Evolutionary conservation across 1,284 basidiomycete species (phyloP).

Genomic region (Crocinoboletus sp.): DNA sequence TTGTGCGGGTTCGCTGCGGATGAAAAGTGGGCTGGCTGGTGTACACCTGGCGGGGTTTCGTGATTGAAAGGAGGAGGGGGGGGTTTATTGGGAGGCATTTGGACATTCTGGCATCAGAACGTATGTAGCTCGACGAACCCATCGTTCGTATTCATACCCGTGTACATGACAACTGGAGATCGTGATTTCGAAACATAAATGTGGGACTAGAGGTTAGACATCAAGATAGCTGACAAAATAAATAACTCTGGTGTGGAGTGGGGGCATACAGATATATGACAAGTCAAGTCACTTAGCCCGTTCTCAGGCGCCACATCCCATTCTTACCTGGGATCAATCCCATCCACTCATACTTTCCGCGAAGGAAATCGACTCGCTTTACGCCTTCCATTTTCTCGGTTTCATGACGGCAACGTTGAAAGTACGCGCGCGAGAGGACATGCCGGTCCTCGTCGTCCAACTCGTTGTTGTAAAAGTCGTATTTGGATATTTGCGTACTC

Average conservation of each 20-base stretch:
- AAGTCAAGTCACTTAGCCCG: slow-evolving; percentile 4
- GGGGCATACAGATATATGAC: too few species aligned
- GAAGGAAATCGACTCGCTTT: slow-evolving; percentile 29
- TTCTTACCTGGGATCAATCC: slow-evolving; percentile 29
- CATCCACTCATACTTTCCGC: slow-evolving; percentile 26
- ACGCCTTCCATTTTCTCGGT: slow-evolving; percentile 25
- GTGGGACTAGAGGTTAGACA: background rate
- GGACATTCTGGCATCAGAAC: background rate
- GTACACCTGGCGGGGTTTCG: slow-evolving; percentile 11
- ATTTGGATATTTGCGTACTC: slow-evolving; percentile 28
- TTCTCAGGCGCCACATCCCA: slow-evolving; percentile 32
- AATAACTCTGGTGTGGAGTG: background rate
- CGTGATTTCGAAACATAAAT: background rate
- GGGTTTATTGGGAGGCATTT: background rate
- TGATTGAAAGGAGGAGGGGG: too few species aligned
- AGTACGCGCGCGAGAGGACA: slow-evolving; percentile 31
- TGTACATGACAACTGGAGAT: slow-evolving; percentile 1
- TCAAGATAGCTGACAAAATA: background rate
- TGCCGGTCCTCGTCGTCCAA: slow-evolving; percentile 36
- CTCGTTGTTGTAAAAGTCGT: slow-evolving; percentile 39
- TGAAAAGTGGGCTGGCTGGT: slow-evolving; percentile 22
- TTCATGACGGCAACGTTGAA: slow-evolving; percentile 32
- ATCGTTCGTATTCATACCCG: too few species aligned
- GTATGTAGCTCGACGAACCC: background rate
- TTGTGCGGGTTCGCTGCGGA: slow-evolving; percentile 21